phyloP scores from a whole-genome alignment of 441 rosid genomes.

The Populus hybrid region DNA sequence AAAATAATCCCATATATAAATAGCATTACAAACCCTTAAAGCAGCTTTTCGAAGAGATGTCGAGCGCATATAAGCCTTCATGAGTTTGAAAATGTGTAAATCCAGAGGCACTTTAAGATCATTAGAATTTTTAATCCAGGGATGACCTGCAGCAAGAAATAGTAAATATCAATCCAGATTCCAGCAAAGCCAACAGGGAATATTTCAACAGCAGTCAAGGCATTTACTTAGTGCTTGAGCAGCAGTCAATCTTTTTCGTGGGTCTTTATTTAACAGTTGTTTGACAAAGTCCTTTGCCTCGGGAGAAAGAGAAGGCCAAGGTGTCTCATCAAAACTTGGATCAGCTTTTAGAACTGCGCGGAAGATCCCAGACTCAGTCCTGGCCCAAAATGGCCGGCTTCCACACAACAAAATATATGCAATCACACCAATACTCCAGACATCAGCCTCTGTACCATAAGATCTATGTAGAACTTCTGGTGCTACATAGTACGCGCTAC shows the following conservation, averaged over 20 bases:
- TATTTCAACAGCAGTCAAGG: conserved; percentile 8
- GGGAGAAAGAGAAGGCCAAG: conserved; percentile 89
- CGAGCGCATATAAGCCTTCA: conserved; percentile 89
- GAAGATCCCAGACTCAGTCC: no score
- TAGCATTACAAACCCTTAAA: conserved; percentile 55
- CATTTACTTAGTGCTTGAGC: conserved; percentile 91
- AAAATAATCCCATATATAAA: not conserved
- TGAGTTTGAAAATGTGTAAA: conserved; percentile 70
- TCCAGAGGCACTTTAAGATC: conserved; percentile 77
- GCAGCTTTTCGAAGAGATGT: conserved; percentile 95
- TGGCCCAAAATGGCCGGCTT: conserved; percentile 44
- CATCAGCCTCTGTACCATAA: no score
- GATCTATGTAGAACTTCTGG: no score
- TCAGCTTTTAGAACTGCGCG: no score
- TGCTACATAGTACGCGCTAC: conserved; percentile 33
- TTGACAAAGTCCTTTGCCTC: conserved; percentile 94
- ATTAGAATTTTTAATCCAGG: conserved; percentile 69
- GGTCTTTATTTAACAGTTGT: conserved; percentile 82
- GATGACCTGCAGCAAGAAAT: conserved; percentile 66
- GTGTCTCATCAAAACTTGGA: conserved; percentile 45
- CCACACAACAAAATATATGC: conserved; percentile 92
- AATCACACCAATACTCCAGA: conserved; percentile 61
- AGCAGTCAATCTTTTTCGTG: conserved; percentile 92
- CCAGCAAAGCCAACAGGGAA: not conserved
- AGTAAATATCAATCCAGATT: conserved; percentile 7